Base-by-base conservation (phyloP, 2,329 filamentous ascomycete genomes). In the Rasamsonia emersonii region DNA sequence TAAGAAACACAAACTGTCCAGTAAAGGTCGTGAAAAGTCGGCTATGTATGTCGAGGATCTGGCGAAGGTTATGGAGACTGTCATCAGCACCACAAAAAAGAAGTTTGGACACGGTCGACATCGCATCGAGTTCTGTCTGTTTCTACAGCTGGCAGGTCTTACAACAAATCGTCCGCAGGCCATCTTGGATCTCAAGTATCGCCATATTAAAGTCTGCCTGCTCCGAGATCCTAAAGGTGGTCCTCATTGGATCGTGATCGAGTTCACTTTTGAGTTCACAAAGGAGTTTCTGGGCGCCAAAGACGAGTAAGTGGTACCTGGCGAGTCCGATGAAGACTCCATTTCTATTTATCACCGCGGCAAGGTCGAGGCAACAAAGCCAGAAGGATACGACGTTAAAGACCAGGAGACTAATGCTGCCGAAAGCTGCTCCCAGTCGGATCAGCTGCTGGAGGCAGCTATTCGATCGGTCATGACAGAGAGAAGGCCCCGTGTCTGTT, bases 31-130 rank as follows among this genome's bases (percentile, higher is more conserved):
- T 8, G 36, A 44, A 13, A 47, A 47, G 24, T 28, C 34, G 17
- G 33, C 37, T 8, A 45, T 46, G 20, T 30, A 37, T 37, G 25
- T 50, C 4, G 26, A 45, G 25, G 43, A 43, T 32, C 21, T 50
- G 4, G 32, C 38, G 5, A 34, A 37, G 21, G 36, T 42, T 3
- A 31, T 37, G 14, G 33, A 46, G 20, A 43, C 38, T n/a, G 32
- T 38, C 7, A 20, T 44, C 2, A 34, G 28, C 6, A 46, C 25
- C 9, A 41, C 25, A 8, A 29, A 42, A 32, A 46, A 41, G 27
- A 31, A 39, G 26, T 42, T 46, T 33, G 31, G 30, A 18, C 36
- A 39, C 18, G 26, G 42, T 10, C 32, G 35, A n/a, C 26, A 43
- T 15, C 29, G 27, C 14, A 45, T 47, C n/a, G 18, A 47, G 31